Conservation (phyloP, 2,329 filamentous ascomycete genomes). For the Fusarium kyushuense region DNA sequence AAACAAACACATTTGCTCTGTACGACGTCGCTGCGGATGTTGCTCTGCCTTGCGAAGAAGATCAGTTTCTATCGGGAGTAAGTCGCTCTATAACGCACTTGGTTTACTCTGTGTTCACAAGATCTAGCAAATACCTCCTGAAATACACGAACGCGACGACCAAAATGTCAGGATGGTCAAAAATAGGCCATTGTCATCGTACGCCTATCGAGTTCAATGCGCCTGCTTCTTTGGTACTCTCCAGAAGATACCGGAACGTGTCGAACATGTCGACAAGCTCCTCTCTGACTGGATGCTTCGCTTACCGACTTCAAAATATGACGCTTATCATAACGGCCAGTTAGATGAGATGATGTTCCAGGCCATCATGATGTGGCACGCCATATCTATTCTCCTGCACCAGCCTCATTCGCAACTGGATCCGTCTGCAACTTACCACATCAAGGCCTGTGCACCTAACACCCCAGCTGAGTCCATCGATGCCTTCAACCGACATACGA, state of each 20-base stretch:
- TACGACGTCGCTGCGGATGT: background rate
- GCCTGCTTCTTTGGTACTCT: slow-evolving; percentile 6
- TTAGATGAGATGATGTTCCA: slow-evolving; percentile 17
- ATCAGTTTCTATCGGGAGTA: slow-evolving; percentile 3
- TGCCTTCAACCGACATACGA: slow-evolving; percentile 4
- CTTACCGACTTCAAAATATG: background rate
- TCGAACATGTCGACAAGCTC: background rate
- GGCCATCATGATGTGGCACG: slow-evolving; percentile 18
- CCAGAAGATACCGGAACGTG: background rate
- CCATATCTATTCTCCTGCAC: slow-evolving; percentile 6
- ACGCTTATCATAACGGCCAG: background rate
- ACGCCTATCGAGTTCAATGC: slow-evolving; percentile 11
- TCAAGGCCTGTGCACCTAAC: slow-evolving; percentile 2
- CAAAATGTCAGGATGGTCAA: background rate
- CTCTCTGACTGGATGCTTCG: slow-evolving; percentile 20
- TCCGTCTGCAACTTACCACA: slow-evolving; percentile 1
- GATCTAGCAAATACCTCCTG: slow-evolving; percentile 1
- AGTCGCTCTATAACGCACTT: background rate
- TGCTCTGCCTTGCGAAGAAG: slow-evolving; percentile 6
- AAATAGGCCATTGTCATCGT: background rate
- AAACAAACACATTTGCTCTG: slow-evolving; percentile 6
- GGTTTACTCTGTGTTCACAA: background rate
- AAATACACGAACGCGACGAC: background rate
- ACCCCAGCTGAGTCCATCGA: background rate
- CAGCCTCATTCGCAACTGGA: slow-evolving; percentile 13